A percentile compares a stretch with the other conserved stretches of the same genome.
Conservation (phyloP, 306 rosid genomes). For the Cicer arietinum region DNA sequence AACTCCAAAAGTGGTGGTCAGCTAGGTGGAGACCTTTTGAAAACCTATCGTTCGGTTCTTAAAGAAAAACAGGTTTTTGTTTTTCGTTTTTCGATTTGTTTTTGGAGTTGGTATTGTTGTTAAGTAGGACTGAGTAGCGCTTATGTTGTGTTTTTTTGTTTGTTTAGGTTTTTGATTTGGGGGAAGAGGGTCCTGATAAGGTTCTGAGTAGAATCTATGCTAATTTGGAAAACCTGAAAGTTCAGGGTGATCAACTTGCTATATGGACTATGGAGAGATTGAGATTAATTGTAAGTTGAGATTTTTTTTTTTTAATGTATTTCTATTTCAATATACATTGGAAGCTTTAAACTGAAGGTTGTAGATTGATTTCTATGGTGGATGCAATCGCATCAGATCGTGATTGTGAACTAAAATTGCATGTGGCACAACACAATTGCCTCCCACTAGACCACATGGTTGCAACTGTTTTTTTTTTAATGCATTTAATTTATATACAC, state of each 20-base stretch:
- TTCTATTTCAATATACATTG: background rate
- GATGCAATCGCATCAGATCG: background rate
- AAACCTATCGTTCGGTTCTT: constrained; percentile 69
- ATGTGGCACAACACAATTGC: background rate
- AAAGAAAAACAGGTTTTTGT: constrained; percentile 65
- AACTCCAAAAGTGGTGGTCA: constrained; percentile 97
- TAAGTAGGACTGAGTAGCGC: constrained; percentile 34
- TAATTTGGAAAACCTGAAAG: constrained; percentile 68
- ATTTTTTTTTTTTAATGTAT: background rate
- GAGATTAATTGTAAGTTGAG: constrained; percentile 79
- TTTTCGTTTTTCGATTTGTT: background rate
- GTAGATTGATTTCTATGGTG: background rate
- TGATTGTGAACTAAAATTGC: background rate
- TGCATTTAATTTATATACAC: background rate
- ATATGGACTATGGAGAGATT: constrained; percentile 55
- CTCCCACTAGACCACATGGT: background rate
- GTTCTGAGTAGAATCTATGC: constrained; percentile 63
- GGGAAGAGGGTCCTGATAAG: constrained; percentile 78
- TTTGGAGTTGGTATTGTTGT: background rate
- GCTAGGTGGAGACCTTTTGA: constrained; percentile 81
- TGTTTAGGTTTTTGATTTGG: constrained; percentile 89
- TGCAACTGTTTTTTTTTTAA: background rate
- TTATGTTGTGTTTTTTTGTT: constrained; percentile 38
- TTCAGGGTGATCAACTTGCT: constrained; percentile 66
- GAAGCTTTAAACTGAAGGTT: background rate